phyloP scores from a whole-genome alignment of 2,329 filamentous ascomycete species.

The Geosmithia putterillii region DNA sequence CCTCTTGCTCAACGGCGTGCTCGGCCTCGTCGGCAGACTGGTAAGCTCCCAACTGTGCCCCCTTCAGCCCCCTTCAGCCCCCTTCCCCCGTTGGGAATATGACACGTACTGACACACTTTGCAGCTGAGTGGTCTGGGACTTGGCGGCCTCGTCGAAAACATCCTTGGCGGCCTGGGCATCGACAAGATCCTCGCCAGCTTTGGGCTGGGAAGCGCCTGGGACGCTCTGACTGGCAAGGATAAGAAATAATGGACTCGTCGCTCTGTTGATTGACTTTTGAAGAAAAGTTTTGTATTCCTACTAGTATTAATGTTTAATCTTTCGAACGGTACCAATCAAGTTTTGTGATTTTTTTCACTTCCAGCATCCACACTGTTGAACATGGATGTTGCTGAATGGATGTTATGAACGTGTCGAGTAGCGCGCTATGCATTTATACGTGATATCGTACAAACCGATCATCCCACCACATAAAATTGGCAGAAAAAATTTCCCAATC shows the following conservation, averaged over 20 bases:
- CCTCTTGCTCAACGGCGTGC: constrained; percentile 67
- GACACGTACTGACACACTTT: constrained; percentile 9
- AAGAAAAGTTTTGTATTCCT: neutral
- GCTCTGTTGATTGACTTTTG: neutral
- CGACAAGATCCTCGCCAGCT: constrained; percentile 59
- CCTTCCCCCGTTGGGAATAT: no score
- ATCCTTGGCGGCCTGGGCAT: constrained; percentile 68
- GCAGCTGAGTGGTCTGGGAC: constrained; percentile 61
- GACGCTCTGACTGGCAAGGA: constrained; percentile 31
- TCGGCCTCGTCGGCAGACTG: constrained; percentile 72
- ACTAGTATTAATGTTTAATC: neutral
- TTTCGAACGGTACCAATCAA: no score
- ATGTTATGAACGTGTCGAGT: neutral
- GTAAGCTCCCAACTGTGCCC: no score
- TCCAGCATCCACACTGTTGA: neutral
- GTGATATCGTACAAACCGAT: neutral
- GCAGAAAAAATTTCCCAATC: neutral
- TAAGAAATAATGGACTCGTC: constrained; percentile 10
- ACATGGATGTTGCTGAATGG: neutral
- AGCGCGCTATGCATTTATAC: neutral
- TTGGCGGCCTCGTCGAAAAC: constrained; percentile 70
- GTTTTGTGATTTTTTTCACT: neutral
- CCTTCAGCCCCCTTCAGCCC: no score
- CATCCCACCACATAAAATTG: neutral
- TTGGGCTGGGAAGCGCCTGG: constrained; percentile 48